Conservation (phyloP, 1,284 basidiomycete species). For the Moesziomyces aphidis region DNA sequence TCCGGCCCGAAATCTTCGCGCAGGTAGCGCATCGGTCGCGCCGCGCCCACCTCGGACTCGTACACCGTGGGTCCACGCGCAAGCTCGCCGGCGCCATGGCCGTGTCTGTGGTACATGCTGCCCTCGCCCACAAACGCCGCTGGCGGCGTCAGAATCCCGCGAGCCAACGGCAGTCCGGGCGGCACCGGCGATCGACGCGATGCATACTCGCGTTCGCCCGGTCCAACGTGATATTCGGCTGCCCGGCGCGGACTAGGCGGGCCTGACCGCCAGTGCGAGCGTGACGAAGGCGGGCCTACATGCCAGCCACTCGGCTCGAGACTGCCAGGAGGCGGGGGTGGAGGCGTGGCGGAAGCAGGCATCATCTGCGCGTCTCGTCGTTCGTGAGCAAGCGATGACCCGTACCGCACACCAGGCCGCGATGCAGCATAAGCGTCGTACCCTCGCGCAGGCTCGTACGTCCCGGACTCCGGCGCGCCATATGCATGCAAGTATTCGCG, state of each 20-base stretch:
- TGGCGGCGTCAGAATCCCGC: conserved; percentile 14
- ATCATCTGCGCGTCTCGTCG: conserved; percentile 3
- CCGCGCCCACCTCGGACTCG: conserved; percentile 6
- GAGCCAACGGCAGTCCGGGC: not conserved
- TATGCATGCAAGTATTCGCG: conserved; percentile 11
- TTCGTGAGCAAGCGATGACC: conserved; percentile 10
- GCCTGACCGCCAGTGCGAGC: conserved; percentile 18
- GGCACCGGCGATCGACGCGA: conserved; percentile 3
- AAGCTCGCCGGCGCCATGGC: conserved; percentile 1
- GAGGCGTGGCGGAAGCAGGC: not conserved
- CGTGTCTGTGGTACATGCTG: conserved; percentile 6
- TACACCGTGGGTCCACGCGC: conserved; percentile 2
- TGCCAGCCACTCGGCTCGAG: conserved; percentile 5
- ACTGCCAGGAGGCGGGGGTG: conserved; percentile 3
- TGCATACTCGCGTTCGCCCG: conserved; percentile 8
- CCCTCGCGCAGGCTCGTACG: conserved; percentile 1
- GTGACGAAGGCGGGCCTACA: conserved; percentile 3
- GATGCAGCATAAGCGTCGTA: conserved; percentile 16
- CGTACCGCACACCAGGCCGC: conserved; percentile 9
- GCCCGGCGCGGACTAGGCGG: conserved; percentile 19
- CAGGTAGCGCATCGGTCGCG: conserved; percentile 1
- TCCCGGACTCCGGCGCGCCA: conserved; percentile 8
- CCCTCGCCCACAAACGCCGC: conserved; percentile 8
- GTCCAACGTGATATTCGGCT: conserved; percentile 3
- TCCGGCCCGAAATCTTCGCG: not conserved